These are phyloP conservation scores for Chamaecyparis obtusa DNA, from an alignment of 75 land plant genomes.

Conservation along the genomic window DNA sequence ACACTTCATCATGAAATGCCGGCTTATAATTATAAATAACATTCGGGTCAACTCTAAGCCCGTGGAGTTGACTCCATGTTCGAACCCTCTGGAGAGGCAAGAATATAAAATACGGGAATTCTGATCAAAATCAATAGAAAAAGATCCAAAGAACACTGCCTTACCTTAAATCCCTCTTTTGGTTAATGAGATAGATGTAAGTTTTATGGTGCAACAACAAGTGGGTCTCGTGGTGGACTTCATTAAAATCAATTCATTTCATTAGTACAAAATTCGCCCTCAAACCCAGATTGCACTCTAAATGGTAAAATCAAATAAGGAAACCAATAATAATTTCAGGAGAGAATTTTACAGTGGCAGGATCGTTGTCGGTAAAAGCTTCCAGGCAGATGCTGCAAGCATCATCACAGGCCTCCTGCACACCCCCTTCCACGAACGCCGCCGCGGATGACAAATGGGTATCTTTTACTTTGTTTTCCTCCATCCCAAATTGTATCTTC, in stretches of 20 bases:
- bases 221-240: not conserved
- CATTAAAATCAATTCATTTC: not conserved
- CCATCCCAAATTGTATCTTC: not conserved
- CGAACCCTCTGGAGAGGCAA: not conserved
- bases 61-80: not conserved
- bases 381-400: constrained; percentile 49
- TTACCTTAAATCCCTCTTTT: not conserved
- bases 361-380: constrained; percentile 34
- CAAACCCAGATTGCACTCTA: not conserved
- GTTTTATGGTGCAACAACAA: no score
- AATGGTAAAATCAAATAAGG: not conserved
- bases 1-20: not conserved
- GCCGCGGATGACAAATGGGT: constrained; percentile 32
- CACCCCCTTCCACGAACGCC: constrained; percentile 44
- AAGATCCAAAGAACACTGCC: not conserved
- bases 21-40: not conserved
- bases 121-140: no score
- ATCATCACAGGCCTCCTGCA: constrained; percentile 42
- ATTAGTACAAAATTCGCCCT: not conserved
- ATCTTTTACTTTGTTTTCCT: not conserved
- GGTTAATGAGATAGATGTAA: not conserved
- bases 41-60: not conserved
- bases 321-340: not conserved
- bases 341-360: constrained; percentile 24
- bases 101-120: no score